These are phyloP conservation scores for Cordyceps cicadae DNA, from an alignment of 2,329 filamentous ascomycete genomes.

Conservation along the genomic window DNA sequence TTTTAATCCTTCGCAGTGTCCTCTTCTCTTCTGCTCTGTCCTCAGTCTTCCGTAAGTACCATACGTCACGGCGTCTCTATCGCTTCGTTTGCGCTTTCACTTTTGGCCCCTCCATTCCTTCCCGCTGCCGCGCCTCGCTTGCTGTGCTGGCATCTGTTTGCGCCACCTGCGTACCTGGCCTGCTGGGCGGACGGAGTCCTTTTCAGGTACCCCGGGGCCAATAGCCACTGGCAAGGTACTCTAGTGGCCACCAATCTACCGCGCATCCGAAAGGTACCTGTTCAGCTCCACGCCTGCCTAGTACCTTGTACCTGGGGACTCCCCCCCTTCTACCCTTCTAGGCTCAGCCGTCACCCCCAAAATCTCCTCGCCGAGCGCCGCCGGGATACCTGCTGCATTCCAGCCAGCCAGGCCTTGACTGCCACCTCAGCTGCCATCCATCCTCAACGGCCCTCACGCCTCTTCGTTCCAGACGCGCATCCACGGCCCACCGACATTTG, in stretches of 20 bases:
- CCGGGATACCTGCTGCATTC: slow-evolving; percentile 1
- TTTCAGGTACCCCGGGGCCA: neutral
- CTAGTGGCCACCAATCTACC: neutral
- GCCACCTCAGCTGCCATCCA: neutral
- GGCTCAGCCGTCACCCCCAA: neutral
- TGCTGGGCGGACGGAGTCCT: neutral
- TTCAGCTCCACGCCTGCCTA: neutral
- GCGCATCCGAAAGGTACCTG: neutral
- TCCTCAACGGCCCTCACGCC: neutral
- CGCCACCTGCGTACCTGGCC: slow-evolving; percentile 6
- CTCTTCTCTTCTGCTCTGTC: neutral
- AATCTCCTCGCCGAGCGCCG: neutral
- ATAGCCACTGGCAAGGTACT: neutral
- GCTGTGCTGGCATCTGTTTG: slow-evolving; percentile 4
- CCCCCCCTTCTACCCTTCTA: neutral
- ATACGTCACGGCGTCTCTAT: neutral
- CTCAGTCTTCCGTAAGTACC: neutral
- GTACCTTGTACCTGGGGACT: no score
- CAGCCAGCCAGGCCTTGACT: neutral
- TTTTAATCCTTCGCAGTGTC: neutral
- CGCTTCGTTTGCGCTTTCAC: neutral
- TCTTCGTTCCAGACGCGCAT: slow-evolving; percentile 11
- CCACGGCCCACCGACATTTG: neutral
- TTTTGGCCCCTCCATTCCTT: neutral
- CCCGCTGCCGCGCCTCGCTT: neutral